Conservation (phyloP, 106 monocot genomes). For the Dendrobium officinale region DNA sequence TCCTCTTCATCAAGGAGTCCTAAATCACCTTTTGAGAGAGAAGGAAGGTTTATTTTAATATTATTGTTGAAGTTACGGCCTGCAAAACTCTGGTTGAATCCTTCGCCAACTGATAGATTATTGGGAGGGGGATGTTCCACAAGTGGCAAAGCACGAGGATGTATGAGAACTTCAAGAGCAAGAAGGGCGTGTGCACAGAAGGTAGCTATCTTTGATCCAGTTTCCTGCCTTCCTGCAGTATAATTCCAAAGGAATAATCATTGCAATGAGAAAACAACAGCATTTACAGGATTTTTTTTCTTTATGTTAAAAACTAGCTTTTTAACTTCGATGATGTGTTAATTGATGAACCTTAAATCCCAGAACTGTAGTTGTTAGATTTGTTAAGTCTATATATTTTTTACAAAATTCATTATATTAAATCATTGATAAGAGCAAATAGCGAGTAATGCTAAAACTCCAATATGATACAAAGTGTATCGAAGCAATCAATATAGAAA, state of each 20-base stretch:
- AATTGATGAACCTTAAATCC: not conserved
- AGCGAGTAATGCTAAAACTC: too few species aligned
- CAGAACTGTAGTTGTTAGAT: not conserved
- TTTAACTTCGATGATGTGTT: not conserved
- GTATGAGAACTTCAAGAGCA: slow-evolving; percentile 77
- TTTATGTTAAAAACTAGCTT: not conserved
- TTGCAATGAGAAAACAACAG: not conserved
- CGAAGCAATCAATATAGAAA: not conserved
- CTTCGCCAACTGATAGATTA: slow-evolving; percentile 12
- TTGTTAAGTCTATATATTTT: not conserved
- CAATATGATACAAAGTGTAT: too few species aligned
- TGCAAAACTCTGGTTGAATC: not conserved
- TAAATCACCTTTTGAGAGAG: slow-evolving; percentile 10
- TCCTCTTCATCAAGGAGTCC: slow-evolving; percentile 9
- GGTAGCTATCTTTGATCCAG: slow-evolving; percentile 53
- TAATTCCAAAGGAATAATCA: not conserved
- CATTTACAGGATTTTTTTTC: not conserved
- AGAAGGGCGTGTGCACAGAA: slow-evolving; percentile 74
- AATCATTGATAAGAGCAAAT: not conserved
- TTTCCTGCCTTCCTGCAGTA: slow-evolving; percentile 59
- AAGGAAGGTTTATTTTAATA: slow-evolving; percentile 7
- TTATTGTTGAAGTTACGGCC: not conserved
- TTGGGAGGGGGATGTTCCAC: slow-evolving; percentile 16
- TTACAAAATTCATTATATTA: not conserved
- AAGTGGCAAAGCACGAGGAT: slow-evolving; percentile 68